Percentiles rank a stretch among this genome's conserved stretches.
Evolutionary conservation across 2,329 filamentous ascomycete species (phyloP).

Genomic region (Penicillium sp.): DNA sequence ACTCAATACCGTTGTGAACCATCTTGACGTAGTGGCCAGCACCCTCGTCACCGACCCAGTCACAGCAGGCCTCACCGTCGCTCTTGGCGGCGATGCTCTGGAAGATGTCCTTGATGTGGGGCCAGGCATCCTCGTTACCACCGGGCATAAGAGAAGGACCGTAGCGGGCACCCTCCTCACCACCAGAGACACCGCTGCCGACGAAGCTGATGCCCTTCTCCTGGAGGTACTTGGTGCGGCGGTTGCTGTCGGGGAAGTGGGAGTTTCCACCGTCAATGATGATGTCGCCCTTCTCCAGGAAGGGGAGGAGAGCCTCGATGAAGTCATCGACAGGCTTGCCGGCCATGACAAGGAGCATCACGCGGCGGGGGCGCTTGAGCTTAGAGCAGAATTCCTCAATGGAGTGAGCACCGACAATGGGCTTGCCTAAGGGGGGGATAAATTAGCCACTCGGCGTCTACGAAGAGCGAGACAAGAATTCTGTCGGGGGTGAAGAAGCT

Average conservation of each 20-base stretch:
- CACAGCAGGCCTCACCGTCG: slow-evolving; percentile 95
- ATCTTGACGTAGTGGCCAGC: slow-evolving; percentile 99
- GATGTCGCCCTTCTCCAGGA: slow-evolving; percentile 86
- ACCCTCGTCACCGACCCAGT: slow-evolving; percentile 99
- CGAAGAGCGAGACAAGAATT: background rate
- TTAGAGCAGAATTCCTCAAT: slow-evolving; percentile 94
- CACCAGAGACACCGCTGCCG: slow-evolving; percentile 95
- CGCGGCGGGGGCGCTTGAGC: slow-evolving; percentile 93
- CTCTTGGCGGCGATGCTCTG: slow-evolving; percentile 97
- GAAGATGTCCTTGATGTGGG: slow-evolving; percentile 98
- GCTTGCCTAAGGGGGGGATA: slow-evolving; percentile 67
- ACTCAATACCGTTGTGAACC: slow-evolving; percentile 99
- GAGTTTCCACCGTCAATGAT: slow-evolving; percentile 99
- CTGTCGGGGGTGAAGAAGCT: slow-evolving; percentile 26
- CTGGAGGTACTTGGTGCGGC: slow-evolving; percentile 85
- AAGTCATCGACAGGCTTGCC: slow-evolving; percentile 98
- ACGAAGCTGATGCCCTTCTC: slow-evolving; percentile 93
- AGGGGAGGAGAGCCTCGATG: slow-evolving; percentile 90
- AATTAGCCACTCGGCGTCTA: slow-evolving; percentile 32
- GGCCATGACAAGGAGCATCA: slow-evolving; percentile 99
- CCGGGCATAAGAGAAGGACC: slow-evolving; percentile 98
- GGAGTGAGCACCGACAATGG: slow-evolving; percentile 88
- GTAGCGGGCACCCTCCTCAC: slow-evolving; percentile 98
- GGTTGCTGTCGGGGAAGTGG: slow-evolving; percentile 98
- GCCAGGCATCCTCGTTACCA: slow-evolving; percentile 98